phyloP scores from a whole-genome alignment of 2,329 filamentous ascomycete genomes.

The Xylaria sp. region DNA sequence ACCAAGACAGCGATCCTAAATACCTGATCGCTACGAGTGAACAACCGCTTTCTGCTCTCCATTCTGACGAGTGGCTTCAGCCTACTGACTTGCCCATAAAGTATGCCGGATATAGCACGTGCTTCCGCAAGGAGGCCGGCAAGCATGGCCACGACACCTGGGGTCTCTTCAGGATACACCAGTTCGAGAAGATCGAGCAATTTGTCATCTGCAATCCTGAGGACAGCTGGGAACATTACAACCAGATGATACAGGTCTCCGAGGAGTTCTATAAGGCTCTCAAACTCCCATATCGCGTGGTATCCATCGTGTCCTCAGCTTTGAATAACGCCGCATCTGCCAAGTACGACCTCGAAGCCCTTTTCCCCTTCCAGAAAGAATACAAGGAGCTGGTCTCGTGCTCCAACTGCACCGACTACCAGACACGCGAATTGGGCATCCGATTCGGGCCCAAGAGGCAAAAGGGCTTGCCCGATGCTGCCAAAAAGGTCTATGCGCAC shows the following conservation, averaged over 20 bases:
- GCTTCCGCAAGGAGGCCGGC: slow-evolving; percentile 94
- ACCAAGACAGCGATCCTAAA: slow-evolving; percentile 72
- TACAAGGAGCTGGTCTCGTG: slow-evolving; percentile 84
- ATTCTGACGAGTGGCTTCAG: slow-evolving; percentile 92
- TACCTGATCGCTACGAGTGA: slow-evolving; percentile 81
- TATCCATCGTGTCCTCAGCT: slow-evolving; percentile 94
- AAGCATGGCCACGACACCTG: slow-evolving; percentile 92
- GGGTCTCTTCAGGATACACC: slow-evolving; percentile 84
- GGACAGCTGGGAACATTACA: slow-evolving; percentile 84
- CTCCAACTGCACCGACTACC: slow-evolving; percentile 95
- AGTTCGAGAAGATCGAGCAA: slow-evolving; percentile 84
- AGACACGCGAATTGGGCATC: slow-evolving; percentile 91
- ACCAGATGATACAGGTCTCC: slow-evolving; percentile 87
- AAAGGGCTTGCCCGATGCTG: slow-evolving; percentile 62
- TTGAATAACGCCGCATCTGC: slow-evolving; percentile 88
- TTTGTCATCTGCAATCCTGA: slow-evolving; percentile 73
- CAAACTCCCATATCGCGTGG: slow-evolving; percentile 86
- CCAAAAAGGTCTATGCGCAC: slow-evolving; percentile 91
- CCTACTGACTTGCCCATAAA: slow-evolving; percentile 87
- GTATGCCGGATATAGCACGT: slow-evolving; percentile 90
- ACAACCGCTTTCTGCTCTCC: slow-evolving; percentile 91
- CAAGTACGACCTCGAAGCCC: slow-evolving; percentile 95
- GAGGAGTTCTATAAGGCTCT: slow-evolving; percentile 96
- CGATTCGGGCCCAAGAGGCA: slow-evolving; percentile 87
- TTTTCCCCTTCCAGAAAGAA: slow-evolving; percentile 95